A percentile compares a stretch with the other conserved stretches of the same genome.
Conservation (phyloP, 2,329 filamentous ascomycete genomes). For the Nectriaceae sp. region DNA sequence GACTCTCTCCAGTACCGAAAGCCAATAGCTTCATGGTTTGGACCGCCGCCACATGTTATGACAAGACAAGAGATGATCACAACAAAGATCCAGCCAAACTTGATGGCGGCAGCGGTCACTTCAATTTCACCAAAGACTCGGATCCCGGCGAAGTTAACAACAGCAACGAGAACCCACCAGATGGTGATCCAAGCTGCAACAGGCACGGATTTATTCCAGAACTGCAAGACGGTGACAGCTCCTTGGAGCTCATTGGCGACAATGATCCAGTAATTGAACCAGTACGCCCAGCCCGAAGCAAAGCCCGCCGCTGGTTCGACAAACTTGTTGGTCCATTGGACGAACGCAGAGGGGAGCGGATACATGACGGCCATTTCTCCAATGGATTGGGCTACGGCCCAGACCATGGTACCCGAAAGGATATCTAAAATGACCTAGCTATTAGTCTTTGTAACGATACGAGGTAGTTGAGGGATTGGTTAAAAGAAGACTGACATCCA, state of each 20-base stretch:
- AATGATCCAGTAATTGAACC: conserved; percentile 45
- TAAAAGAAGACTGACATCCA: conserved; percentile 28
- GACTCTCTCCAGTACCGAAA: conserved; percentile 49
- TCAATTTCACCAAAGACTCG: conserved; percentile 48
- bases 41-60: conserved; percentile 45
- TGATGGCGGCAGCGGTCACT: conserved; percentile 44
- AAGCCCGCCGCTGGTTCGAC: conserved; percentile 44
- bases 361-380: conserved; percentile 50
- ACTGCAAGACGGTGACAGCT: conserved; percentile 43
- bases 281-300: conserved; percentile 49
- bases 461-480: background rate
- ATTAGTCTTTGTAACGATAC: background rate
- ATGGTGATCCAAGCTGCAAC: conserved; percentile 47
- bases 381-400: conserved; percentile 47
- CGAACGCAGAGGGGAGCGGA: conserved; percentile 46
- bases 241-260: conserved; percentile 46
- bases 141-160: conserved; percentile 44
- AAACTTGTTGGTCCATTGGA: conserved; percentile 49
- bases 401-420: conserved; percentile 48
- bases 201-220: conserved; percentile 45
- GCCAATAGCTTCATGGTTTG: conserved; percentile 38
- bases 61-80: conserved; percentile 47
- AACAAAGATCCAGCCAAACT: conserved; percentile 35
- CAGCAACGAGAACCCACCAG: conserved; percentile 41
- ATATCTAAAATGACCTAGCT: no score